Conservation (phyloP, 2,329 filamentous ascomycete species). For the Botrytis galanthina region DNA sequence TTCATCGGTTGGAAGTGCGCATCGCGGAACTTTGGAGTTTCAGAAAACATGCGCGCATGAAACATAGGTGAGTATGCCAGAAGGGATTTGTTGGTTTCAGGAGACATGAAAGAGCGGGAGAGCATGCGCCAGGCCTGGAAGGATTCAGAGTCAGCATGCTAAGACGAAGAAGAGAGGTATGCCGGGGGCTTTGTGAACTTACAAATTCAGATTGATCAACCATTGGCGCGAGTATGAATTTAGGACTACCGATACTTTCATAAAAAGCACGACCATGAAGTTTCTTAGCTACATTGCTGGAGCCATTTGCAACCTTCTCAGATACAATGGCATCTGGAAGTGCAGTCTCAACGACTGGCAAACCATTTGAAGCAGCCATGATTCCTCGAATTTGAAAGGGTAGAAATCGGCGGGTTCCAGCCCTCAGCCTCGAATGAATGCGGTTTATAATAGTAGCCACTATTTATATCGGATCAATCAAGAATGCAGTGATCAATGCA, state of each 20-base stretch:
- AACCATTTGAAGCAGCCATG: slow-evolving; percentile 27
- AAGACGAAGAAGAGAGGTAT: not conserved
- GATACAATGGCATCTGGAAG: not conserved
- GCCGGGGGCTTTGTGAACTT: slow-evolving; percentile 41
- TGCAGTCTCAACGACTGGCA: slow-evolving; percentile 21
- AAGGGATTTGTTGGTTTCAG: slow-evolving; percentile 60
- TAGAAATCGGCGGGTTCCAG: slow-evolving; percentile 33
- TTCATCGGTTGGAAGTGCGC: slow-evolving; percentile 69
- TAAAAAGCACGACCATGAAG: slow-evolving; percentile 88
- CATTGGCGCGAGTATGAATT: slow-evolving; percentile 91
- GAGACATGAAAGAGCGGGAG: slow-evolving; percentile 83
- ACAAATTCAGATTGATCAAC: slow-evolving; percentile 98
- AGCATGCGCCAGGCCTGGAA: slow-evolving; percentile 91
- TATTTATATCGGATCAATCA: slow-evolving; percentile 16
- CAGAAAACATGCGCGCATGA: slow-evolving; percentile 83
- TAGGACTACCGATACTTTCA: slow-evolving; percentile 89
- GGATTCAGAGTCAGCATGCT: slow-evolving; percentile 17
- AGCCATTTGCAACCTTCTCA: slow-evolving; percentile 12
- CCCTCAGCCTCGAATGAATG: slow-evolving; percentile 32
- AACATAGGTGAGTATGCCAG: slow-evolving; percentile 96
- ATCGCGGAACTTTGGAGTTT: slow-evolving; percentile 72
- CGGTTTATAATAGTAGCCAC: slow-evolving; percentile 28
- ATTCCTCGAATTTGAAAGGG: slow-evolving; percentile 21
- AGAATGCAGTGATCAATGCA: not conserved
- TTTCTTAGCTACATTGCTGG: slow-evolving; percentile 46